phyloP scores from a whole-genome alignment of 805 yeast genomes.

The Kodamaea fukazawae region DNA sequence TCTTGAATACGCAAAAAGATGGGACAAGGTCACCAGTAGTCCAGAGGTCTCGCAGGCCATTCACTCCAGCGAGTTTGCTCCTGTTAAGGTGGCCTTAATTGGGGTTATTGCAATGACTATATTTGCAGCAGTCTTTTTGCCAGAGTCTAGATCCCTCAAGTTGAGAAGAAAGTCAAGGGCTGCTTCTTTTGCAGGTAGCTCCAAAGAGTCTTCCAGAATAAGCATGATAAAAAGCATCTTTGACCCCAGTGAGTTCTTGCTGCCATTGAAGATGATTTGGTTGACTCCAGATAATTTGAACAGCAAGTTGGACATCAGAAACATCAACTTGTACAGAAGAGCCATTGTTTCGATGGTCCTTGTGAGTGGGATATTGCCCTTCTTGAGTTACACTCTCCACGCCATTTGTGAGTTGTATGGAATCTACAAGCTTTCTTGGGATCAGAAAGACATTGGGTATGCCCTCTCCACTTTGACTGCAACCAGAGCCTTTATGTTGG shows the following conservation, averaged over 20 bases:
- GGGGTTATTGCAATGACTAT: conserved; percentile 28
- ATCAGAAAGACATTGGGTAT: conserved; percentile 52
- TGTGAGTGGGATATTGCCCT: conserved; percentile 44
- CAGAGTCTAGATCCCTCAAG: conserved; percentile 61
- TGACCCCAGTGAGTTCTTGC: conserved; percentile 13
- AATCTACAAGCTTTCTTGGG: conserved; percentile 53
- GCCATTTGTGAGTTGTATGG: conserved; percentile 52
- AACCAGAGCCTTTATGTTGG: conserved; percentile 47
- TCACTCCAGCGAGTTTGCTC: conserved; percentile 26
- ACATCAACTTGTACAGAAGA: conserved; percentile 19
- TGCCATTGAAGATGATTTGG: conserved; percentile 55
- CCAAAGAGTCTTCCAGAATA: too few species aligned
- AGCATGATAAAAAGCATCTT: too few species aligned
- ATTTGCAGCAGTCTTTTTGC: conserved; percentile 31
- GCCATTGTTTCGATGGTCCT: conserved; percentile 46
- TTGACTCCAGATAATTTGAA: conserved; percentile 38
- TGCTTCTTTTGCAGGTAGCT: conserved; percentile 15
- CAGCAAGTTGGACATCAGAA: conserved; percentile 1
- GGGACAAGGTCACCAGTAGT: too few species aligned
- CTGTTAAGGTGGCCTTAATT: conserved; percentile 32
- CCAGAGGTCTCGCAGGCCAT: neutral
- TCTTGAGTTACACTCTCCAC: conserved; percentile 40
- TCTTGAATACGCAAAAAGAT: conserved; percentile 4
- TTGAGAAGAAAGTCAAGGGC: conserved; percentile 54
- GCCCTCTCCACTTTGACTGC: conserved; percentile 52